phyloP scores from a whole-genome alignment of 2,329 filamentous ascomycete species.

The Botrytis sinoallii region DNA sequence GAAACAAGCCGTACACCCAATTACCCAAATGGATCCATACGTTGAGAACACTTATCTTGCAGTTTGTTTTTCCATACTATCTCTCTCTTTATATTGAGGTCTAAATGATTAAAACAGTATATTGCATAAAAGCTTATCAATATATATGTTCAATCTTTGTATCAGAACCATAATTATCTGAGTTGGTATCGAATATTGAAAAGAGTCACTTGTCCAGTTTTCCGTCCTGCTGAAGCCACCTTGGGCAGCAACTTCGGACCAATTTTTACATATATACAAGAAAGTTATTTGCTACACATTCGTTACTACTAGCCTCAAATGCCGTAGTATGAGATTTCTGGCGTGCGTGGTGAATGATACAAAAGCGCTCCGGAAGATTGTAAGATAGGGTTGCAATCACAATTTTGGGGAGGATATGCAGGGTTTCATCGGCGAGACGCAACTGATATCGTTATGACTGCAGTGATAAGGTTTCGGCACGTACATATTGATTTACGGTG shows the following conservation, averaged over 20 bases:
- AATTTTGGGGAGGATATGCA: background rate
- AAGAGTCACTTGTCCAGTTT: background rate
- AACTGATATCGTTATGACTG: background rate
- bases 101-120: background rate
- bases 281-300: background rate
- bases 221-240: background rate
- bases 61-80: background rate
- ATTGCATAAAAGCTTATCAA: background rate
- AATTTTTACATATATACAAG: background rate
- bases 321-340: background rate
- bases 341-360: background rate
- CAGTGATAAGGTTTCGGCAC: background rate
- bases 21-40: background rate
- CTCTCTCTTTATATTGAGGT: background rate
- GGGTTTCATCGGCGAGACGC: background rate
- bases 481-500: background rate
- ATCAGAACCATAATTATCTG: background rate
- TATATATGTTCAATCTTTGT: background rate
- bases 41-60: background rate
- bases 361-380: background rate
- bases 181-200: background rate
- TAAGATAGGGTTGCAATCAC: constrained; percentile 4
- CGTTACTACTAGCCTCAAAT: background rate
- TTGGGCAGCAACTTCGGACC: background rate
- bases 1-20: background rate